Conservation (phyloP, 768 basidiomycete genomes). For the Boletus sp. region DNA sequence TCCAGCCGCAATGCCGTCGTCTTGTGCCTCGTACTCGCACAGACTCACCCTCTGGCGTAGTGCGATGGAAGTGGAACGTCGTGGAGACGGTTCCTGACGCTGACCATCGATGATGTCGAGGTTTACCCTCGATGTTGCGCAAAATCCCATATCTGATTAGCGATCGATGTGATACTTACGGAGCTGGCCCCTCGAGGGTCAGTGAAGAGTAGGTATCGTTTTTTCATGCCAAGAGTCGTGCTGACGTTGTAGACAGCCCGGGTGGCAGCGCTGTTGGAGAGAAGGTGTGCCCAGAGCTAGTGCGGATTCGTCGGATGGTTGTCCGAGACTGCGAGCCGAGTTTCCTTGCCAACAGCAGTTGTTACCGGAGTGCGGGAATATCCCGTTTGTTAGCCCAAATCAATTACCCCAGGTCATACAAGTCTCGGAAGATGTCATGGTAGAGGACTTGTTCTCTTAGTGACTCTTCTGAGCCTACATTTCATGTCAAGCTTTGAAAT, state of each 20-base stretch:
- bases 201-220: constrained; percentile 15
- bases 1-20: constrained; percentile 23
- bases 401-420: constrained; percentile 38
- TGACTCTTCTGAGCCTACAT: constrained; percentile 30
- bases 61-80: constrained; percentile 17
- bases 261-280: constrained; percentile 12
- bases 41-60: background rate
- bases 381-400: constrained; percentile 32
- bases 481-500: constrained; percentile 35
- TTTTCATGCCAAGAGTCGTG: accelerated
- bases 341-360: constrained; percentile 10
- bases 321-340: constrained; percentile 5
- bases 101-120: constrained; percentile 12
- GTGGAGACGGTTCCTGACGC: constrained; percentile 6
- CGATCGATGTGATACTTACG: constrained; percentile 20
- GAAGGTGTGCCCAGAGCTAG: constrained; percentile 1
- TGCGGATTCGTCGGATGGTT: background rate
- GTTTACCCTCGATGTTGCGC: background rate
- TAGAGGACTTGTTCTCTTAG: background rate
- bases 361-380: constrained; percentile 24
- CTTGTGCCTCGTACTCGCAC: constrained; percentile 1
- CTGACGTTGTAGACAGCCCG: constrained; percentile 10
- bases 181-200: constrained; percentile 22
- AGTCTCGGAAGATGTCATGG: constrained; percentile 25
- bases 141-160: constrained; percentile 7